Conservation (phyloP, 805 yeast species). For the Kazachstania bromeliacearum region DNA sequence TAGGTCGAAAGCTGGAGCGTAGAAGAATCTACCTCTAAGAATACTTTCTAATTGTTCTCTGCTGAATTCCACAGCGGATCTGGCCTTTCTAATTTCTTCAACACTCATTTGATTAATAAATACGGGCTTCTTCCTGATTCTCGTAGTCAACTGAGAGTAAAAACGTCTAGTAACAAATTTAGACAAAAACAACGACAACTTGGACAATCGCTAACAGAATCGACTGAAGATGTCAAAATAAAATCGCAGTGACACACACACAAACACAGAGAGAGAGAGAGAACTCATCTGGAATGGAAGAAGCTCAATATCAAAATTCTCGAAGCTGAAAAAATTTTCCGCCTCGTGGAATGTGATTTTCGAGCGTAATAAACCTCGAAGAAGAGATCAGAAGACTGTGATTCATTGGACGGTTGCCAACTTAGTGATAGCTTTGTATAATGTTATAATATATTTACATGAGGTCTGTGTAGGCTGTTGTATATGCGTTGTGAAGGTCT, state of each 20-base stretch:
- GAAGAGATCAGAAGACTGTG: too few species aligned
- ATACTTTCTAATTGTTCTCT: constrained; percentile 88
- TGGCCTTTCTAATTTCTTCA: constrained; percentile 26
- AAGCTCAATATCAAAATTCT: too few species aligned
- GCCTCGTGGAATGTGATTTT: too few species aligned
- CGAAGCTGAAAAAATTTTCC: too few species aligned
- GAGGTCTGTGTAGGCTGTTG: too few species aligned
- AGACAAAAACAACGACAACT: constrained; percentile 6
- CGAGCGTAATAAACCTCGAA: too few species aligned
- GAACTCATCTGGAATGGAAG: too few species aligned
- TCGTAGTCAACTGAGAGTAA: constrained; percentile 13
- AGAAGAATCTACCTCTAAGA: constrained; percentile 90
- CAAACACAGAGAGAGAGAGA: too few species aligned
- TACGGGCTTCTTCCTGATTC: constrained; percentile 21
- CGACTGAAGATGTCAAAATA: not conserved
- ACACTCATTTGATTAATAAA: constrained; percentile 25
- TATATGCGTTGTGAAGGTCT: too few species aligned
- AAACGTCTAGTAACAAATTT: constrained; percentile 14
- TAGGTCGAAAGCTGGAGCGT: constrained; percentile 93
- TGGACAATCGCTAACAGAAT: constrained; percentile 2
- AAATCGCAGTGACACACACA: not conserved
- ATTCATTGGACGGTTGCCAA: too few species aligned
- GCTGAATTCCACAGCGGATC: constrained; percentile 39
- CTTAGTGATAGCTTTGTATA: too few species aligned
- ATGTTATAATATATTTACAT: too few species aligned